phyloP scores from a whole-genome alignment of 768 basidiomycete species.

The Auricularia sp. region DNA sequence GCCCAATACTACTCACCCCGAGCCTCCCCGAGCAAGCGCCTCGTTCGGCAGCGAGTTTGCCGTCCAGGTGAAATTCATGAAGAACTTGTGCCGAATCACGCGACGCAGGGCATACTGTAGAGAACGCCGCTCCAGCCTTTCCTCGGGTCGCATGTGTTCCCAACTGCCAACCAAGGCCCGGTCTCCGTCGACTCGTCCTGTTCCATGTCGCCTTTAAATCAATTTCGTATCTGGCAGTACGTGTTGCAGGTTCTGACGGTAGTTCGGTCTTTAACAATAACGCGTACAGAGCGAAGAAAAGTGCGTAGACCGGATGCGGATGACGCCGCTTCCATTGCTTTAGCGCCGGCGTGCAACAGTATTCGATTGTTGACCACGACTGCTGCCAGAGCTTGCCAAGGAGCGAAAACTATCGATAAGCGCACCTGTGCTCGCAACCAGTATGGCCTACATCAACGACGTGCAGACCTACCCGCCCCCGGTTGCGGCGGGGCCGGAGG shows the following conservation, averaged over 20 bases:
- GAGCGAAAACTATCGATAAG: not conserved
- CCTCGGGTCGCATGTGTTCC: too few species aligned
- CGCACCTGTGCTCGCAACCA: not conserved
- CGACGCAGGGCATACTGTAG: too few species aligned
- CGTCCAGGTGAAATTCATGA: too few species aligned
- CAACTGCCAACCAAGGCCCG: too few species aligned
- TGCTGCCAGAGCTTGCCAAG: not conserved
- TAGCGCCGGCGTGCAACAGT: too few species aligned
- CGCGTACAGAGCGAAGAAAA: not conserved
- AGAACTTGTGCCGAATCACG: too few species aligned
- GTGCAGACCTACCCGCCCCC: not conserved
- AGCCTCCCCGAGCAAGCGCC: too few species aligned
- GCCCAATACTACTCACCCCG: too few species aligned
- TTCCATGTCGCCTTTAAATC: not conserved
- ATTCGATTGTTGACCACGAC: not conserved
- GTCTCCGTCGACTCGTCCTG: too few species aligned
- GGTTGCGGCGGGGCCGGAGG: not conserved
- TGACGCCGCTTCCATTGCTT: not conserved
- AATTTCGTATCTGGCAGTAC: not conserved
- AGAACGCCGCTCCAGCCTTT: too few species aligned
- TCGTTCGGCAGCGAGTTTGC: too few species aligned
- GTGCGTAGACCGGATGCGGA: not conserved
- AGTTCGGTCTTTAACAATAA: not conserved
- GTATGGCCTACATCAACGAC: not conserved
- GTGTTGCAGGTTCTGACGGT: too few species aligned